Conservation (phyloP, 108 stramenopile species). For the Licmophora abbreviata region DNA sequence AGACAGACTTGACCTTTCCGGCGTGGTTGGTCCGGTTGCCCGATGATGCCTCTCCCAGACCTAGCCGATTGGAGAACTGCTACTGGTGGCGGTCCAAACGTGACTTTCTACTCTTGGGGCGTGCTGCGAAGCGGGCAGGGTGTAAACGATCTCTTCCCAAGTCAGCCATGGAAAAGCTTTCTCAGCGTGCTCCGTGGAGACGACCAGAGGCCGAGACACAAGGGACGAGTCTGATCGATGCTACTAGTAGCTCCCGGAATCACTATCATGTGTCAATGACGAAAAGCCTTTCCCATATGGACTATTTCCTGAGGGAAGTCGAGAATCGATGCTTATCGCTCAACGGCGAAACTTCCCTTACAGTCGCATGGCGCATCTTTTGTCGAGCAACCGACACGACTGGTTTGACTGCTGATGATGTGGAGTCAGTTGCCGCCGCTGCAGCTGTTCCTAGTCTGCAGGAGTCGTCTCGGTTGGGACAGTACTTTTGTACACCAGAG, state of each 20-base stretch:
- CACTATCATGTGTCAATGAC: slow-evolving; percentile 26
- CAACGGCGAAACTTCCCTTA: background rate
- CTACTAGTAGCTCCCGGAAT: background rate
- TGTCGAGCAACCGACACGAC: slow-evolving; percentile 15
- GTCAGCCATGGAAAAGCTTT: slow-evolving; percentile 24
- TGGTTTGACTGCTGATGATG: background rate
- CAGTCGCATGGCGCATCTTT: slow-evolving; percentile 22
- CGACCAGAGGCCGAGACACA: slow-evolving; percentile 3
- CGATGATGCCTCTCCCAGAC: background rate
- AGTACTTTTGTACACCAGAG: slow-evolving; percentile 27
- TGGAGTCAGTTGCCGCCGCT: background rate
- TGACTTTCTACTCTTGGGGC: slow-evolving; percentile 14
- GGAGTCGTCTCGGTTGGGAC: slow-evolving; percentile 22
- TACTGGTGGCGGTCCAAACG: slow-evolving; percentile 10
- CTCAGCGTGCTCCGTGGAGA: slow-evolving; percentile 22
- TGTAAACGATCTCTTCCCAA: slow-evolving; percentile 12
- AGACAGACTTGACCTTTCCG: slow-evolving; percentile 27
- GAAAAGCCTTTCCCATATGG: slow-evolving; percentile 28
- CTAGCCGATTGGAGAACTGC: too few species aligned
- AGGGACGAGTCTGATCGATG: background rate
- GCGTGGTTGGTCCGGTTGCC: slow-evolving; percentile 19
- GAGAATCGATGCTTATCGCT: background rate
- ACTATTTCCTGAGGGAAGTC: slow-evolving; percentile 16
- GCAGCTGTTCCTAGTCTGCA: background rate
- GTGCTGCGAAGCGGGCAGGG: slow-evolving; percentile 1